A percentile compares a stretch with the other conserved stretches of the same genome.
phyloP scores from a whole-genome alignment of 768 basidiomycete genomes.

The Panaeolus cyanescens region DNA sequence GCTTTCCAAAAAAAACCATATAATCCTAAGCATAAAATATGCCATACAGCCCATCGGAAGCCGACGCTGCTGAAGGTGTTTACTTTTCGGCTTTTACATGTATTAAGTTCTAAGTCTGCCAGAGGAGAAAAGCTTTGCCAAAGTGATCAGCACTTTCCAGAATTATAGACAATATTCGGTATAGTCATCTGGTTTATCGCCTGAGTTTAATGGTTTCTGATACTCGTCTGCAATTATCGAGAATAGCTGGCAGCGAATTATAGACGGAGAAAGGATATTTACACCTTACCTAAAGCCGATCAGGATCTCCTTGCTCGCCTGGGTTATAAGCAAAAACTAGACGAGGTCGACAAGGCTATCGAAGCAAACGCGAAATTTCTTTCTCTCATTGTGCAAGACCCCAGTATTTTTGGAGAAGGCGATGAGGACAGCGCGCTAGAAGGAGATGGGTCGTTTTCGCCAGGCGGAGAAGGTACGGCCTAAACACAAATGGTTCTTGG shows the following conservation, averaged over 20 bases:
- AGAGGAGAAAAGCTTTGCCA: conserved; percentile 74
- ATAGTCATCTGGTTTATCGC: conserved; percentile 18
- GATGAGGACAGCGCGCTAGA: conserved; percentile 28
- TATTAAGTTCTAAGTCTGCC: conserved; percentile 14
- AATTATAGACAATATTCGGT: conserved; percentile 80
- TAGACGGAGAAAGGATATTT: conserved; percentile 75
- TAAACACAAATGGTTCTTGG: conserved; percentile 8
- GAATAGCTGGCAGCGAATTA: conserved; percentile 53
- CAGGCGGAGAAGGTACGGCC: not conserved
- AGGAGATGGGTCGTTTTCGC: conserved; percentile 11
- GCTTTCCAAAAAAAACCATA: not conserved
- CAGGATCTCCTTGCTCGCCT: conserved; percentile 65
- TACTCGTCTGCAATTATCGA: conserved; percentile 10
- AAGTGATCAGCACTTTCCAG: conserved; percentile 74
- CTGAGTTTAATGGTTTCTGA: not conserved
- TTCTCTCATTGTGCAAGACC: conserved; percentile 69
- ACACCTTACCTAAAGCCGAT: conserved; percentile 67
- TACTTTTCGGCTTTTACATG: not conserved
- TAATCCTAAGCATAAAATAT: not conserved
- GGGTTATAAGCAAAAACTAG: conserved; percentile 79
- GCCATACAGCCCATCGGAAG: not conserved
- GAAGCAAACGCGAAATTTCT: conserved; percentile 79
- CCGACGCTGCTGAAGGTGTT: conserved; percentile 12
- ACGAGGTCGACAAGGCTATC: conserved; percentile 81
- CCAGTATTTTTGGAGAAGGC: conserved; percentile 77